Base-by-base conservation (phyloP, 352 stramenopile genomes). In the Pythium periplocum region DNA sequence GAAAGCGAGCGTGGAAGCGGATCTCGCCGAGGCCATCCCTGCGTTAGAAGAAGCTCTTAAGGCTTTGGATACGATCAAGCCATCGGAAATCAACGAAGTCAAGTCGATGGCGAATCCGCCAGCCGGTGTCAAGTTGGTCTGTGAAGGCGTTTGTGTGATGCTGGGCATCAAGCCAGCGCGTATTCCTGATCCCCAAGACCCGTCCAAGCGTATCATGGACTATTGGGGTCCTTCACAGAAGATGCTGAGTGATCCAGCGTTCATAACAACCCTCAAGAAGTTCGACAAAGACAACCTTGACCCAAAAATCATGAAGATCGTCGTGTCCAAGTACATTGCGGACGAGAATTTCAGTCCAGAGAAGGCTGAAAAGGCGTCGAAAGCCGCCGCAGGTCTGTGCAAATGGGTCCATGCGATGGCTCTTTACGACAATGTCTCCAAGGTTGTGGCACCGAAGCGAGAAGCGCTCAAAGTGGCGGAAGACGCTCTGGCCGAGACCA, bases 351-450 rank as follows among this genome's bases (percentile, higher is more conserved):
- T 98, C 47, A 96, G 83, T 41, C 86, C 87, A 0, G 87, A 96
- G 68, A 95, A 93, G 40, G 87, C 93, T 5, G 85, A 96, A 47
- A 97, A 97, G 57, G 93, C 90, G 0, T 97, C 89, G 5, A 96
- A 96, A 56, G 93, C 93, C 4, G 92, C 92, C 3, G 87, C 90
- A 7, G 92, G 93, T 10, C 60, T 98, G 8, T 97, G 88, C 64
- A 96, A 97, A 56, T 98, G 93, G 93, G 86, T 97, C 4, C 86
- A 93, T 43, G 87, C 93, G 1, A 97, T 98, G 89, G 82, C 90
- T 11, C 64, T 92, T 2, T 98, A 98, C 61, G 90, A 98, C 55
- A 88, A 92, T 32, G 87, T 98, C 4, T 93, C 89, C 26, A 97
- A 97, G 60, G 73, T 97, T 31, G 90, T 98, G 17, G 88, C 83